A percentile compares a stretch with the other conserved stretches of the same genome.
Evolutionary conservation across 192 early-diverging fungal species (phyloP).

Genomic region (Backusella circina): DNA sequence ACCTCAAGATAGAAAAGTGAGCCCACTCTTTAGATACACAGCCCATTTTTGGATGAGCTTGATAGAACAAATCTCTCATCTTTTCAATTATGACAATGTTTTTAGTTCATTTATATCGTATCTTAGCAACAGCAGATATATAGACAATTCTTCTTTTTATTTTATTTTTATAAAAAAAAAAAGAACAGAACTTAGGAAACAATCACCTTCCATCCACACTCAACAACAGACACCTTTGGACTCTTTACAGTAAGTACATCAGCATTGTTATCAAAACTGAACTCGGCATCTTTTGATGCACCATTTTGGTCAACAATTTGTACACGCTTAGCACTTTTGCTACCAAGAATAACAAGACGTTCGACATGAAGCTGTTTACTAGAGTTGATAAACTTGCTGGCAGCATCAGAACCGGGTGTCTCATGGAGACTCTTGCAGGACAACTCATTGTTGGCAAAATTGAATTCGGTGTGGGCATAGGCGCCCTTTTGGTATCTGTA

Average conservation of each 20-base stretch:
- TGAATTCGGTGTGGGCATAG: constrained; percentile 61
- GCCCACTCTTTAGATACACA: too few species aligned
- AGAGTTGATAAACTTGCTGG: constrained; percentile 21
- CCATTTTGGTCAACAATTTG: background rate
- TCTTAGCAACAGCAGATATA: too few species aligned
- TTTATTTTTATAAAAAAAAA: background rate
- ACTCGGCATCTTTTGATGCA: background rate
- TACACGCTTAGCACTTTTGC: background rate
- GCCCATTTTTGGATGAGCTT: too few species aligned
- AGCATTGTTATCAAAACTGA: background rate
- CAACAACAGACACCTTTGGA: constrained; percentile 13
- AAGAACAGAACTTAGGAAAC: background rate
- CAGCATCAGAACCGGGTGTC: background rate
- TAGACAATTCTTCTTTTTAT: background rate
- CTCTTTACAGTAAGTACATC: constrained; percentile 5
- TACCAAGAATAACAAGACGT: constrained; percentile 39
- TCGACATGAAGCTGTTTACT: constrained; percentile 40
- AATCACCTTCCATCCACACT: constrained; percentile 13
- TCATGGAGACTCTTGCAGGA: constrained; percentile 28
- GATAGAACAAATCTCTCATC: too few species aligned
- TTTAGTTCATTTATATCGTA: too few species aligned
- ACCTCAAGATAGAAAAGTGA: too few species aligned
- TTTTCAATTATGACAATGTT: too few species aligned
- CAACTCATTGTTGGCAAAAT: constrained; percentile 40
- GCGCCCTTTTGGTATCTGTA: constrained; percentile 67